Conservation (phyloP, 2,329 filamentous ascomycete species). For the Alternaria sp. region DNA sequence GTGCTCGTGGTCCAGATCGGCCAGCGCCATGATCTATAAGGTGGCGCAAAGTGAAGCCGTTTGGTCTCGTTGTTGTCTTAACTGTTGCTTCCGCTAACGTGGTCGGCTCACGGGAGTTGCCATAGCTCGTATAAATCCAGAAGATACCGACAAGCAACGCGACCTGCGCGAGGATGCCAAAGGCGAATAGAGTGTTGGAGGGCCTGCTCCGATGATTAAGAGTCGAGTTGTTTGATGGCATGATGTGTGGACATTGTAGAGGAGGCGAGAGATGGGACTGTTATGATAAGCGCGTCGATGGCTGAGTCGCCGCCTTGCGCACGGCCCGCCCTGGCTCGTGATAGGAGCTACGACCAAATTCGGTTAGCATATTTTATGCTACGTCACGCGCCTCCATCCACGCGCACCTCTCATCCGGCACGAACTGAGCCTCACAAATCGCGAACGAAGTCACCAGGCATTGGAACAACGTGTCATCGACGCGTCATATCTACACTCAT, state of each 20-base stretch:
- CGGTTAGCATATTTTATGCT: neutral
- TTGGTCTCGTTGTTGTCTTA: conserved; percentile 5
- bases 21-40: conserved; percentile 48
- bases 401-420: conserved; percentile 15
- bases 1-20: conserved; percentile 43
- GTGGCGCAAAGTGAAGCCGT: conserved; percentile 41
- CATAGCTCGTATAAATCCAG: conserved; percentile 22
- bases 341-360: conserved; percentile 13
- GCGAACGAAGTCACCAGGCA: neutral
- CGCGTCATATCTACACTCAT: neutral
- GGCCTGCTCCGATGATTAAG: conserved; percentile 25
- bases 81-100: conserved; percentile 14
- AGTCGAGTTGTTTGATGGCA: conserved; percentile 24
- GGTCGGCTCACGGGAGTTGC: conserved; percentile 16
- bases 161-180: conserved; percentile 35
- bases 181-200: conserved; percentile 22
- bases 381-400: conserved; percentile 19
- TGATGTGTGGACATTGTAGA: conserved; percentile 30
- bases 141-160: conserved; percentile 28
- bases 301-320: conserved; percentile 31
- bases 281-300: conserved; percentile 25
- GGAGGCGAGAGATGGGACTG: conserved; percentile 20
- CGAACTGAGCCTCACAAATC: neutral
- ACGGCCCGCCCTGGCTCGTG: conserved; percentile 26
- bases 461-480: no score